Evolutionary conservation across 768 basidiomycete species (phyloP), one percentile per base, ranked within the genome.

Genomic region (Multifurca ochricompacta): DNA sequence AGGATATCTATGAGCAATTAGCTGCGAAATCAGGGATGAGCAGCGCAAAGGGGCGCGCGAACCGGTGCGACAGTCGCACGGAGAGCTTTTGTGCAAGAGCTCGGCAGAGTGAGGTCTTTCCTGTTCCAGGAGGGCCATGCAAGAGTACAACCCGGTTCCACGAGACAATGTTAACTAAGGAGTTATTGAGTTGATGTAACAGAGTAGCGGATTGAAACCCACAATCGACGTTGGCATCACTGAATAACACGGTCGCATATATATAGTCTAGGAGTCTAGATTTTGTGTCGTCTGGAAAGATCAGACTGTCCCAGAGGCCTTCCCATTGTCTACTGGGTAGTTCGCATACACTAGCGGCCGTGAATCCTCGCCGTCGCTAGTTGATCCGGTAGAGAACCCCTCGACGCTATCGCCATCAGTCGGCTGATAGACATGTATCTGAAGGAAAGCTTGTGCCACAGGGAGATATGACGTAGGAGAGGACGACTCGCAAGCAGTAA

Each of bases 81-180:
- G 93, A 83, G 9, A 98, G 75, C 63, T 98, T 99, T 62, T 99
- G 96, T 1, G 96, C 92, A 6, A 99, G 75, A 9, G 95, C 95
- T 37, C 92, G 80, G 66, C 93, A 97, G 2, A 99, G 74, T 1
- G 90, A 92, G 0, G 96, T 98, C 72, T 99, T 98, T 11, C 96
- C 95, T 1, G 96, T 97, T 0, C 96, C 96, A 2, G 96, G 96
- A 21, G 96, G 96, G 0, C 96, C 96, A 66, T 98, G 94, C 13
- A 99, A 74, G 7, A 99, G 73, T 1, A 97, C 88, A 13, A 99
- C 85, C 2, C 95, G 82, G 65, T 97, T 98, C 93, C 94, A 97
- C 0, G 91, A 85, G 10, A 98, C 82, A 34, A 98, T 76, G 64
- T 98, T 95, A 69, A 82, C 88, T 90, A 54, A 2, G 46, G n/a